Evolutionary conservation across 2,329 filamentous ascomycete species (phyloP), one percentile per base, ranked within the genome.

Genomic region (Albophoma yamanashiensis): DNA sequence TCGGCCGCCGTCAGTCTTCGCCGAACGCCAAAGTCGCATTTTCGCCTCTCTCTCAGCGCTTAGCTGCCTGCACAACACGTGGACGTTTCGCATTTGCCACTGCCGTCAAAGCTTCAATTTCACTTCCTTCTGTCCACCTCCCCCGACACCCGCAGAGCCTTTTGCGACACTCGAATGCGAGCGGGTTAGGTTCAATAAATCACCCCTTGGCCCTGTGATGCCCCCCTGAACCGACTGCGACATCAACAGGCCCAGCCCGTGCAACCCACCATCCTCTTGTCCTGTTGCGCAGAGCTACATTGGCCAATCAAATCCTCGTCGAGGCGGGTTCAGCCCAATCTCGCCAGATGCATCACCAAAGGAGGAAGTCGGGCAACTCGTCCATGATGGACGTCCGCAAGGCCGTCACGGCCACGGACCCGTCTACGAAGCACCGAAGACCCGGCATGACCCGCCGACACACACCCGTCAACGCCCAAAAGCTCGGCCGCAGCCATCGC

Each of bases 351-450:
- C 80, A 83, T 71, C 82, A 85, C 70, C 77, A 76, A 61, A 79
- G 82, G 67, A 78, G 79, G 68, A 83, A 78, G 73, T 84, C 82
- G 55, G 81, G 82, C 62, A 81, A 81, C 71, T 76, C 78, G 52
- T 82, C 82, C 59, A 76, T 76, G 71, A 82, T 81, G 50, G 82
- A 84, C 65, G 77, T 82, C 31, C 79, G 82, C 66, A 82, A 80
- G 67, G 73, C 77, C 38, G 77, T 78, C 61, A 71, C 74, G 9
- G 71, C 74, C 43, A 73, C 76, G 58, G 79, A 82, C 60, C 36
- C 47, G 17, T 69, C 77, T 47, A 67, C 78, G 12, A 78, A 78
- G 64, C 74, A 77, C 64, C 79, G 79, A 67, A 75, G 80, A 52
- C 78, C 81, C 43, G 68, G 71, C 57, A 73, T 79, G 67, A 74